phyloP scores from a whole-genome alignment of 495 filamentous ascomycete species.

The Acidiella bohemica region DNA sequence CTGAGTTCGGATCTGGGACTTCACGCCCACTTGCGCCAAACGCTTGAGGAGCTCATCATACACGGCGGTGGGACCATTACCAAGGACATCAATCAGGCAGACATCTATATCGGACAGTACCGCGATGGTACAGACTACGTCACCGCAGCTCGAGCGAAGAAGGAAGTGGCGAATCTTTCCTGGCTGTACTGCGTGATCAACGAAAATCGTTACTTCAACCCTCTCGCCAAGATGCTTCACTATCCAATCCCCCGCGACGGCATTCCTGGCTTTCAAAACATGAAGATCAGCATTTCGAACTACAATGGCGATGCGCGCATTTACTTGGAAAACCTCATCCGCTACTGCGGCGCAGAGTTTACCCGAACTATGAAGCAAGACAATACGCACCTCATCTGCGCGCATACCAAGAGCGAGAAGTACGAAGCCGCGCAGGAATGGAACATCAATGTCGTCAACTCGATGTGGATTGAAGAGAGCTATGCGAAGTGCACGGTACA shows the following conservation, averaged over 20 bases:
- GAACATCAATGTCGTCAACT: constrained; percentile 80
- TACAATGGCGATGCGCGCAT: constrained; percentile 88
- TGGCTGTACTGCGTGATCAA: constrained; percentile 91
- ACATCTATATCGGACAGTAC: constrained; percentile 76
- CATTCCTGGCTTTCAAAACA: constrained; percentile 63
- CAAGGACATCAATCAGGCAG: constrained; percentile 50
- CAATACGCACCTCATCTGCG: constrained; percentile 91
- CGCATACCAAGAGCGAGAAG: constrained; percentile 77
- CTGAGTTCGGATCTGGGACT: constrained; percentile 57
- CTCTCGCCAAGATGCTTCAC: constrained; percentile 66
- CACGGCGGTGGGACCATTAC: constrained; percentile 57
- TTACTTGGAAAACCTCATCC: constrained; percentile 86
- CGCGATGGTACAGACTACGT: constrained; percentile 70
- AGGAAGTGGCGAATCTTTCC: constrained; percentile 78
- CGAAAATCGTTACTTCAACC: constrained; percentile 73
- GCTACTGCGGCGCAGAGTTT: constrained; percentile 66
- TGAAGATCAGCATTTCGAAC: constrained; percentile 79
- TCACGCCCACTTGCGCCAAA: constrained; percentile 46
- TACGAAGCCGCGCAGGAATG: constrained; percentile 82
- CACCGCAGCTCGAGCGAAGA: constrained; percentile 55
- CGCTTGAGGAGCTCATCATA: constrained; percentile 54
- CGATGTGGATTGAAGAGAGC: constrained; percentile 94
- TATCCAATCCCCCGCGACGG: constrained; percentile 67
- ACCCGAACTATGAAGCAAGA: constrained; percentile 71
- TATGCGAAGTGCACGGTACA: constrained; percentile 75